phyloP scores from a whole-genome alignment of 2,329 filamentous ascomycete genomes.

The Cytospora piceae region DNA sequence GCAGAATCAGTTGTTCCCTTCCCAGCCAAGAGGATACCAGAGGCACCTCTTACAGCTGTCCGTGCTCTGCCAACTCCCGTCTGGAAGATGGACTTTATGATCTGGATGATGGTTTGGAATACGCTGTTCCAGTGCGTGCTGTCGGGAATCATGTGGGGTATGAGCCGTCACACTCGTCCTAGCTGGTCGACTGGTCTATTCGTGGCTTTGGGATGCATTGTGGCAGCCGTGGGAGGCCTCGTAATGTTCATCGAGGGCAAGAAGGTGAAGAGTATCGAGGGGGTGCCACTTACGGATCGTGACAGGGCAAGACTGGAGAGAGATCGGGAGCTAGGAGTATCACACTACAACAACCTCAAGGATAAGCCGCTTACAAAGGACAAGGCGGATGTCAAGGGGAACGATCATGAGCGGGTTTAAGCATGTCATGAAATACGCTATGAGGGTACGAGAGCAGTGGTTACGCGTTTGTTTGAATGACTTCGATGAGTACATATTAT shows the following conservation, averaged over 20 bases:
- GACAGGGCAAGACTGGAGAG: conserved; percentile 54
- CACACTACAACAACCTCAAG: conserved; percentile 61
- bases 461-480: conserved; percentile 15
- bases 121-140: conserved; percentile 76
- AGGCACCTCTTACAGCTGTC: conserved; percentile 70
- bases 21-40: conserved; percentile 65
- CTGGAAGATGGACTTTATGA: conserved; percentile 80
- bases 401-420: conserved; percentile 10
- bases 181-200: conserved; percentile 81
- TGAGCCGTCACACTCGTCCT: conserved; percentile 74
- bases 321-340: conserved; percentile 59
- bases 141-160: conserved; percentile 81
- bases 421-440: background rate
- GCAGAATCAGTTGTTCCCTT: conserved; percentile 60
- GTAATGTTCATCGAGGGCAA: conserved; percentile 74
- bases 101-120: conserved; percentile 80
- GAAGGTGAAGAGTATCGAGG: conserved; percentile 71
- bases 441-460: conserved; percentile 11
- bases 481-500: conserved; percentile 21
- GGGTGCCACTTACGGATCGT: conserved; percentile 63
- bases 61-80: conserved; percentile 67
- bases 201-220: conserved; percentile 72
- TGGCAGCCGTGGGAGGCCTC: conserved; percentile 69
- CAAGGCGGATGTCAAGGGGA: conserved; percentile 37
- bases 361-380: conserved; percentile 54